Conservation (phyloP, 169 alveolate genomes). For the Plasmodium berghei region DNA sequence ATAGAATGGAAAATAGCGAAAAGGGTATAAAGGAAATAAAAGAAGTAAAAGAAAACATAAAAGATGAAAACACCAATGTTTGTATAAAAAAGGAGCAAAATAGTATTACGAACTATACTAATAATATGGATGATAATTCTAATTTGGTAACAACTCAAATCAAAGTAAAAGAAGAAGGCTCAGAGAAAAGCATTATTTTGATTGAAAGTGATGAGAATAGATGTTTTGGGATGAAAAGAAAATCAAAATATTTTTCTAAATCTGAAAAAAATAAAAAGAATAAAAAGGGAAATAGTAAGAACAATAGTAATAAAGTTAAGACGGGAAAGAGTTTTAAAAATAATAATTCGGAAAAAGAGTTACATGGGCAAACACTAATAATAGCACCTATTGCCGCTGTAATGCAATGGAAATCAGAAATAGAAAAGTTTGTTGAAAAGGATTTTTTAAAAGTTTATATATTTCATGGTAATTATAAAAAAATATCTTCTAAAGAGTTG, state of each 20-base stretch:
- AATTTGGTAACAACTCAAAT: not conserved
- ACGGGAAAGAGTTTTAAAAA: not conserved
- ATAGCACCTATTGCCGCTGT: conserved; percentile 89
- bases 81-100: not conserved
- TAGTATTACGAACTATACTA: too few species aligned
- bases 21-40: not conserved
- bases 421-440: conserved; percentile 79
- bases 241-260: not conserved
- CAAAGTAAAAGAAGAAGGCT: conserved; percentile 9
- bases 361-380: conserved; percentile 82
- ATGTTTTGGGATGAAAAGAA: not conserved
- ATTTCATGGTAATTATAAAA: conserved; percentile 83
- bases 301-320: not conserved
- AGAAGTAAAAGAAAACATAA: not conserved
- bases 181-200: conserved; percentile 2
- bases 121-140: too few species aligned
- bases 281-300: not conserved
- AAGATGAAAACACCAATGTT: not conserved
- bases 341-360: too few species aligned
- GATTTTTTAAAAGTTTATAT: conserved; percentile 82
- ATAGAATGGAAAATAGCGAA: conserved; percentile 8
- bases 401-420: conserved; percentile 88
- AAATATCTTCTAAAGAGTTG: conserved; percentile 81
- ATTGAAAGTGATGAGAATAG: not conserved
- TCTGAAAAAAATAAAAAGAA: not conserved